Evolutionary conservation across 1,284 basidiomycete genomes (phyloP), one percentile per base, ranked within the genome.

Genomic region (Tilletia horrida): DNA sequence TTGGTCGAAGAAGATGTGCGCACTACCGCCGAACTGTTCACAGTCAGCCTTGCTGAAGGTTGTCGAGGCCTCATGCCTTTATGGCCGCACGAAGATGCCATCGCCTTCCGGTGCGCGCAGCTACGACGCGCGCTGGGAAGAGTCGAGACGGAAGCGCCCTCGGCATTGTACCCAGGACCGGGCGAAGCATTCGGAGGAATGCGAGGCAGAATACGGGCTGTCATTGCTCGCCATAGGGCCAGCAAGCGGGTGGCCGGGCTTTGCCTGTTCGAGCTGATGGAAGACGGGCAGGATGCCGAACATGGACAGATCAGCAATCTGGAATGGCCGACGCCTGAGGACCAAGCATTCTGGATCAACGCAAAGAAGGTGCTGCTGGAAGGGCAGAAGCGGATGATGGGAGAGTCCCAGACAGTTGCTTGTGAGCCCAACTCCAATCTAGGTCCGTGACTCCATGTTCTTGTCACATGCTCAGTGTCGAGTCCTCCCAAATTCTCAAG

Each of bases 151-250:
- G 50, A 55, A 16, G 50, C 13, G 23, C 50, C 50, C 7, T 27
- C 50, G 21, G 11, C 50, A 23, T 6, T 14, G 7, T 55, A 55
- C 50, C 50, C 21, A 14, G 13, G 25, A 8, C n/a, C 6, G 14
- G 25, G 13, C 7, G 50, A 3, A 6, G n/a, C 21, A 13, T 14
- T 23, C 7, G 50, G 50, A 7, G 50, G 50, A 27, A 55, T 55
- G 50, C n/a, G 50, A 27, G 50, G 50, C 50, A 55, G 25, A 25
- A 55, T 55, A 13, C 50, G 50, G 4, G 50, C 50, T 7, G n/a
- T 55, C 50, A 25, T 55, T 7, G 50, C 25, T 18, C n/a, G 50
- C 21, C 50, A 55, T 27, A 18, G 50, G 25, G n/a, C 50, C 25
- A 25, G n/a, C n/a, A 25, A 27, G 13, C 3, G 25, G 50, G 21